Evolutionary conservation across 2,329 filamentous ascomycete species (phyloP).

Genomic region (Penicillium rolfsii): DNA sequence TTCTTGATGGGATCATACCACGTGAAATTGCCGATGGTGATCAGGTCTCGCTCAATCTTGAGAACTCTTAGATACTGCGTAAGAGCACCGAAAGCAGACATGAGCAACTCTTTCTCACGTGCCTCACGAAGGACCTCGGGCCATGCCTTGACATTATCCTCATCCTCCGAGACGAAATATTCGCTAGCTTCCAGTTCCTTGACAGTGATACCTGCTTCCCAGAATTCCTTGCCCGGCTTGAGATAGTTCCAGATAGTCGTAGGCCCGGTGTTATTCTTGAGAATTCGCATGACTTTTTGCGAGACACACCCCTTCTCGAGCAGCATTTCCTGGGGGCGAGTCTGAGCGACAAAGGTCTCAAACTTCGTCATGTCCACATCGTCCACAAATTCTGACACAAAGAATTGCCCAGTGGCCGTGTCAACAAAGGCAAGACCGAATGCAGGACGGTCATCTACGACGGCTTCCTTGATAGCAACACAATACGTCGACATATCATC

Average conservation of each 20-base stretch:
- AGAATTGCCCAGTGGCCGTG: conserved; percentile 93
- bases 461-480: conserved; percentile 84
- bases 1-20: conserved; percentile 94
- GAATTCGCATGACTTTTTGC: conserved; percentile 83
- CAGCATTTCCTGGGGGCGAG: conserved; percentile 81
- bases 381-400: conserved; percentile 87
- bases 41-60: conserved; percentile 83
- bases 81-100: conserved; percentile 89
- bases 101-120: conserved; percentile 76
- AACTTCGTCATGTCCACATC: conserved; percentile 95
- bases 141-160: conserved; percentile 70
- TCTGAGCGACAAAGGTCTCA: conserved; percentile 94
- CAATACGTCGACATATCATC: conserved; percentile 98
- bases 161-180: conserved; percentile 71
- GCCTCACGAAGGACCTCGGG: conserved; percentile 72
- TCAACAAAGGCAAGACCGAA: conserved; percentile 96
- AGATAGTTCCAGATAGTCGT: conserved; percentile 95
- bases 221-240: conserved; percentile 86
- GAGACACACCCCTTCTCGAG: conserved; percentile 87
- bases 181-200: conserved; percentile 77
- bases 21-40: conserved; percentile 88
- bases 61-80: conserved; percentile 83
- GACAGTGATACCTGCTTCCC: conserved; percentile 79
- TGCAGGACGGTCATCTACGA: conserved; percentile 71
- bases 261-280: conserved; percentile 93